Base-by-base conservation (phyloP, 441 rosid genomes). In the Isatis lusitanica region DNA sequence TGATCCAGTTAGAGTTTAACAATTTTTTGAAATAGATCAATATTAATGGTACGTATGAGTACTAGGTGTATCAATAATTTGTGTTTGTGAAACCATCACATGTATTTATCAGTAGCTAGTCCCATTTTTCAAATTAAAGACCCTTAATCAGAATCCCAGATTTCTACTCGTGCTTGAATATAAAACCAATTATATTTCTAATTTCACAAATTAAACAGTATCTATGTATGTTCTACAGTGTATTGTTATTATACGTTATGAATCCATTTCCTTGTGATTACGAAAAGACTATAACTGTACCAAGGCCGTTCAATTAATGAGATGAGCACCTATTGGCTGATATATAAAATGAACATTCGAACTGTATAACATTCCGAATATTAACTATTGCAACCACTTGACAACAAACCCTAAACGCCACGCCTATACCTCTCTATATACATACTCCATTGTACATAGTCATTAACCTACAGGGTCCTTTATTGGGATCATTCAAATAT, bases 401-500 rank as follows among this genome's bases (percentile, higher is more conserved):
- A 67, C 48, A 74, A 52, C 74, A 74, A 74, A 68, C 74, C 36
- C 50, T 56, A 61, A 61, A 61, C 42, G 58, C 64, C 58, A 61
- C 48, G 56, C 48, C 62, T 39, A 60, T 74, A 35, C 39, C 47
- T 74, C 50, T 75, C 30, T 39, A 33, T 28, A 39, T 30, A 17
- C 68, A 74, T 33, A 40, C 50, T 66, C 6, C 55, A 44, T 36
- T 26, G 60, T 9, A 44, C 59, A 52, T 36, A 62, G 64, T 26
- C 43, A 68, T 16, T 33, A 42, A 63, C 65, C 79, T 68, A 62
- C 63, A 68, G 48, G 70, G 70, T 63, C 70, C 64, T 69, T 75
- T 75, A 55, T 69, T 30, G 79, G 79, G 79, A 75, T 75, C 79
- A 46, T 15, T 75, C 42, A 61, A 61, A 9, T 62, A 44, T 52